Conservation (phyloP, 495 filamentous ascomycete species). For the Aspergillus baeticus region DNA sequence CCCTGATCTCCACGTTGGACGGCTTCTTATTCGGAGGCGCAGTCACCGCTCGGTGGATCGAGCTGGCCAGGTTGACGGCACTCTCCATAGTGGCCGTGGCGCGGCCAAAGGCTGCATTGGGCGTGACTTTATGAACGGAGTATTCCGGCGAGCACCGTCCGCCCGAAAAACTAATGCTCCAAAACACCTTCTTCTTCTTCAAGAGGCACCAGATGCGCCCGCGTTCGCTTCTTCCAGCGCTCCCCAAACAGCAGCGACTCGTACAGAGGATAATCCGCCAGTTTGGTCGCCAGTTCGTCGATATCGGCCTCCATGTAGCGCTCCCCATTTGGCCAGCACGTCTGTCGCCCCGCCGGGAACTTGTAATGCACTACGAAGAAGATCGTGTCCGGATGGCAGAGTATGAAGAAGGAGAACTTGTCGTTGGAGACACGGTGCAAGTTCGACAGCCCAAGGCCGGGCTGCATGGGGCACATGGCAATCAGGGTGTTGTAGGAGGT, state of each 20-base stretch:
- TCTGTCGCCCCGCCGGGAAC: not conserved
- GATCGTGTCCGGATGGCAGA: not conserved
- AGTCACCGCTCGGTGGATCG: not conserved
- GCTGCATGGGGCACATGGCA: not conserved
- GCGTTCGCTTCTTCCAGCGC: not conserved
- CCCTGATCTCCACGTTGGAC: not conserved
- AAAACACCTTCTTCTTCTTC: conserved; percentile 2
- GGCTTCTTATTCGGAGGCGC: not conserved
- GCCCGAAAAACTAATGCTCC: not conserved
- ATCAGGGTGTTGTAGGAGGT: not conserved
- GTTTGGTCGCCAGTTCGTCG: not conserved
- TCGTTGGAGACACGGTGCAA: not conserved
- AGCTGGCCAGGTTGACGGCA: not conserved
- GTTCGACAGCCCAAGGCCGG: not conserved
- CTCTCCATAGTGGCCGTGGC: not conserved
- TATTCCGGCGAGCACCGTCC: not conserved
- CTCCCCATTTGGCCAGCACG: not conserved
- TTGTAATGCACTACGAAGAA: not conserved
- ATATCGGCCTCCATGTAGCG: not conserved
- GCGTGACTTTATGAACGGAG: not conserved
- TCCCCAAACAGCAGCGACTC: not conserved
- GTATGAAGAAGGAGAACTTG: not conserved
- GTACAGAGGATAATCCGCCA: not conserved
- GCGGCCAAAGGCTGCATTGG: not conserved
- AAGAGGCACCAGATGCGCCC: not conserved